Evolutionary conservation across 768 basidiomycete genomes (phyloP).

Genomic region (Panus rudis): DNA sequence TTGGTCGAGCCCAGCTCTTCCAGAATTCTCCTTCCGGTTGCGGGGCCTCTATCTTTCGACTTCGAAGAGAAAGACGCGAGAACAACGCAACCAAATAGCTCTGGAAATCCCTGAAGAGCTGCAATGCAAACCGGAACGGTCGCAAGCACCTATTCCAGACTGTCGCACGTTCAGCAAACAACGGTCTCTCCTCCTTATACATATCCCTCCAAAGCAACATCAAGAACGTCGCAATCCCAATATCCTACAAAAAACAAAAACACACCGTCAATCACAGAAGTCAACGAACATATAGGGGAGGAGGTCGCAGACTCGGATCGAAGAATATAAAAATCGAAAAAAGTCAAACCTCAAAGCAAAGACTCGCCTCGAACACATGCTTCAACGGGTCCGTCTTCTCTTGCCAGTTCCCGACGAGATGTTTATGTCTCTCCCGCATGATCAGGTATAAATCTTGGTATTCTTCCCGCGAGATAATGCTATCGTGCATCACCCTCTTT

Average conservation of each 20-base stretch:
- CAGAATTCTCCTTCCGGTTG: constrained; percentile 38
- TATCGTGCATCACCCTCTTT: constrained; percentile 83
- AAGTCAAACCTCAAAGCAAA: background rate
- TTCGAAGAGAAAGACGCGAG: background rate
- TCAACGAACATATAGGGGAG: background rate
- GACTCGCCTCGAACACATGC: constrained; percentile 78
- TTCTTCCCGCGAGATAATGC: constrained; percentile 60
- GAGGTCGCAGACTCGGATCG: background rate
- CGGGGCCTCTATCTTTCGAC: constrained; percentile 2
- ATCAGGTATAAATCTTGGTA: constrained; percentile 90
- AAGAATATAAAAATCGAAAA: background rate
- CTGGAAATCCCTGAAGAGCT: too few relatives aligned
- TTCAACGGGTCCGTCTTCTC: constrained; percentile 83
- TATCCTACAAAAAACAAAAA: constrained; percentile 49
- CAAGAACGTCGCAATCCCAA: constrained; percentile 89
- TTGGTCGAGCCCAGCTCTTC: constrained; percentile 71
- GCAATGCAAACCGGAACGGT: too few relatives aligned
- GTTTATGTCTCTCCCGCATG: constrained; percentile 80
- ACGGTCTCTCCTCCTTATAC: too few relatives aligned
- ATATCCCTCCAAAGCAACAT: constrained; percentile 86
- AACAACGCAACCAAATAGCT: too few relatives aligned
- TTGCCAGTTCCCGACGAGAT: constrained; percentile 67
- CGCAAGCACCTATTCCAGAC: too few relatives aligned
- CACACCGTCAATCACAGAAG: background rate
- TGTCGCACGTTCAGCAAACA: too few relatives aligned